Percentiles rank a stretch among this genome's conserved stretches.
Conservation (phyloP, 2,329 filamentous ascomycete genomes). For the Pseudogymnoascus sp. region DNA sequence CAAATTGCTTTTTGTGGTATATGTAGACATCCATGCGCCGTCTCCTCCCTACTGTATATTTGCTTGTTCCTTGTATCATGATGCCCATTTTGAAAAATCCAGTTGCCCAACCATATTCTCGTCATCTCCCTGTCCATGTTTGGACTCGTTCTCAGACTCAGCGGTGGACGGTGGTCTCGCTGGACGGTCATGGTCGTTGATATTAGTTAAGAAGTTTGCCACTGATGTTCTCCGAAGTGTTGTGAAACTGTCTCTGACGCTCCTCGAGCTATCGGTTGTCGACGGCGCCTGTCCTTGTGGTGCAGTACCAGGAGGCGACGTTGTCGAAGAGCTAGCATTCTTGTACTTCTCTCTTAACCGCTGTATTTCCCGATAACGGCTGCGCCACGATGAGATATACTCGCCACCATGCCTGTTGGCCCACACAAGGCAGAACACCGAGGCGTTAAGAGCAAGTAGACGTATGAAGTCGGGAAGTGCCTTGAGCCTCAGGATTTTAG, state of each 20-base stretch:
- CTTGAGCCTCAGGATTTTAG: conserved; percentile 78
- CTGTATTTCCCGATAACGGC: conserved; percentile 76
- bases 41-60: conserved; percentile 1
- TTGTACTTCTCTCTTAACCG: conserved; percentile 64
- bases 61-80: background rate
- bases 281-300: conserved; percentile 16
- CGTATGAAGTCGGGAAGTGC: conserved; percentile 80
- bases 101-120: conserved; percentile 26
- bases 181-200: conserved; percentile 48
- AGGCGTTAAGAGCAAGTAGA: conserved; percentile 83
- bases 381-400: conserved; percentile 83
- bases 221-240: conserved; percentile 56
- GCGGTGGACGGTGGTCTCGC: conserved; percentile 50
- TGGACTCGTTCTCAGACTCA: conserved; percentile 40
- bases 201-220: conserved; percentile 54
- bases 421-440: conserved; percentile 91
- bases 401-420: conserved; percentile 67
- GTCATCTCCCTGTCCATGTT: conserved; percentile 15
- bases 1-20: conserved; percentile 10
- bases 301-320: conserved; percentile 17
- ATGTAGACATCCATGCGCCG: conserved; percentile 5
- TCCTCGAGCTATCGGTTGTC: conserved; percentile 28
- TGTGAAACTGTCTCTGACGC: conserved; percentile 52
- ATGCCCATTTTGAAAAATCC: conserved; percentile 30
- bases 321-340: conserved; percentile 16